Base-by-base conservation (phyloP, 2,329 filamentous ascomycete species). In the Seiridium cupressi region DNA sequence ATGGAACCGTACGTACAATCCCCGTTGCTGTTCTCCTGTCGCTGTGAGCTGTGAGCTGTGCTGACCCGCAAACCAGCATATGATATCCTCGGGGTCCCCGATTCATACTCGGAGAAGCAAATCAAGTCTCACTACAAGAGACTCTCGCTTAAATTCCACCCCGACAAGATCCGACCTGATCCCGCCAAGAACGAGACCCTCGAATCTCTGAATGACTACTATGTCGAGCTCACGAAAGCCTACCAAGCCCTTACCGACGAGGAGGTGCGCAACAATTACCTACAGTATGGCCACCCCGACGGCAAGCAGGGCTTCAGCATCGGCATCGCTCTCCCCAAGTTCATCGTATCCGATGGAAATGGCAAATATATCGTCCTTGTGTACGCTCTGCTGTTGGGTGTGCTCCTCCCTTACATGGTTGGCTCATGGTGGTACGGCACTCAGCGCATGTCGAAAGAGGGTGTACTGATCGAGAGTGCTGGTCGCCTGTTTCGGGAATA, bases 371-470 rank as follows among this genome's bases (percentile, higher is more conserved):
- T 99, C 58, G 82, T 99, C 62, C 81, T 97, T 60, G 84, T 97
- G 64, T 99, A 99, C 74, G 93, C 92, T 44, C 77, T 89, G 40
- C 84, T 98, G 44, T 87, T 99, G 56, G 95, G 94, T 59, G 91
- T 98, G 63, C 80, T 97, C 62, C 81, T 99, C 57, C 95, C 95
- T 3, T 99, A 96, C 74, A 81, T 95, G 53, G 94, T 99, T 59
- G 95, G 95, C 53, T 93, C 90, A 61, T 99, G 95, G 95, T 99
- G 95, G 95, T 99, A 99, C 73, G 95, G 96, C 62, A 96, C 92
- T 40, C 94, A 97, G 76, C 87, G 89, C 69, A 87, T 91, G 76
- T 98, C 95, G 44, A 96, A 94, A 78, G 96, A 99, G 76, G 92
- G 92, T 67, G 90, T 98, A 34, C 82, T 97, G 59, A 89, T 97